Percentiles rank a stretch among this genome's conserved stretches.
phyloP scores from a whole-genome alignment of 495 filamentous ascomycete species.

The Lasiosphaeria hispida region DNA sequence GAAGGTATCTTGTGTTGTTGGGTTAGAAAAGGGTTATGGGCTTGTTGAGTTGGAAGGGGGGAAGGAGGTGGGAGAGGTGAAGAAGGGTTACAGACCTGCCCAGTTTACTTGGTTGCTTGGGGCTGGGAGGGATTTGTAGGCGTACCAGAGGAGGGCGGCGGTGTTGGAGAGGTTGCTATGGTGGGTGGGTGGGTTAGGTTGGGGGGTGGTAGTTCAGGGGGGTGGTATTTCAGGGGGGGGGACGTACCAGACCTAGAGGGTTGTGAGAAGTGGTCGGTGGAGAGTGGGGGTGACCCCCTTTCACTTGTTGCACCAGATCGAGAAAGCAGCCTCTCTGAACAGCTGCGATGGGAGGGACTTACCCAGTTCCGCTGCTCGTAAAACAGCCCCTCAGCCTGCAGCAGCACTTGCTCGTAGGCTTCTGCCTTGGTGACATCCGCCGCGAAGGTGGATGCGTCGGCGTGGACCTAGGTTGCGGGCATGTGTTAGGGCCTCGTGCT shows the following conservation, averaged over 20 bases:
- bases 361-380: constrained; percentile 88
- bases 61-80: neutral
- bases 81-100: constrained; percentile 57
- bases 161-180: constrained; percentile 80
- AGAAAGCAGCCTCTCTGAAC: neutral
- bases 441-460: constrained; percentile 77
- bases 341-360: constrained; percentile 28
- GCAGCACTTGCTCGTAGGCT: constrained; percentile 71
- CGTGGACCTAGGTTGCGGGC: constrained; percentile 67
- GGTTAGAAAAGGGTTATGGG: no score
- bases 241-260: constrained; percentile 56
- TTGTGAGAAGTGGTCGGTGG: neutral
- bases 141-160: constrained; percentile 84
- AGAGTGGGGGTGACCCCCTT: neutral
- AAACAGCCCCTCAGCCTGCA: constrained; percentile 68
- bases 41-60: neutral
- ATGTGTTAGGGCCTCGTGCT: no score
- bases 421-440: constrained; percentile 65
- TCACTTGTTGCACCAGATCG: no score
- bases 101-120: constrained; percentile 78
- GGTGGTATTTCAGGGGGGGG: neutral
- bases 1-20: no score
- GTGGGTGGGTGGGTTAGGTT: neutral
- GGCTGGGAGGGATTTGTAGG: constrained; percentile 71
- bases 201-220: neutral